Conservation (phyloP, 805 yeast species). For the Wickerhamomyces alni region DNA sequence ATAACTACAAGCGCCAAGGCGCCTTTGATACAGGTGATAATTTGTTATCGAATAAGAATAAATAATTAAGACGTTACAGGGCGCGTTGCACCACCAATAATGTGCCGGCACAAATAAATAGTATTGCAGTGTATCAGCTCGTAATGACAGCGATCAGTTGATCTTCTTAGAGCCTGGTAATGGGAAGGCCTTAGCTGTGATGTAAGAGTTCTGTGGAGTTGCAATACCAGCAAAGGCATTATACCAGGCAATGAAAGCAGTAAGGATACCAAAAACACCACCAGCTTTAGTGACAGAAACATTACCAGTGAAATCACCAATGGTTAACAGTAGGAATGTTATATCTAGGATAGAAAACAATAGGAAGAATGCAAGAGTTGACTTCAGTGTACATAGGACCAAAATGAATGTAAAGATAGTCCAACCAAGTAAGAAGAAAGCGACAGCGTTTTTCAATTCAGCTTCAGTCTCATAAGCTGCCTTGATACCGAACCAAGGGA, state of each 20-base stretch:
- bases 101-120: too few relatives aligned
- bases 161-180: slow-evolving; percentile 25
- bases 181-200: slow-evolving; percentile 25
- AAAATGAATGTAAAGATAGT: slow-evolving; percentile 52
- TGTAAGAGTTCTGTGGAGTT: slow-evolving; percentile 46
- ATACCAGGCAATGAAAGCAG: slow-evolving; percentile 52
- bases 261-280: slow-evolving; percentile 49
- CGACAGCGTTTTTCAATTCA: slow-evolving; percentile 44
- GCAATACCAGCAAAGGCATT: slow-evolving; percentile 59
- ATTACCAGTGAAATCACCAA: slow-evolving; percentile 43
- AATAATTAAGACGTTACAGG: too few relatives aligned
- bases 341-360: slow-evolving; percentile 47
- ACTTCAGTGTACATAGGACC: slow-evolving; percentile 48
- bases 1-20: too few relatives aligned
- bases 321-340: slow-evolving; percentile 50
- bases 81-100: too few relatives aligned
- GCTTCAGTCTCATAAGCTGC: slow-evolving; percentile 40
- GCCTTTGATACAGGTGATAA: too few relatives aligned
- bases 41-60: too few relatives aligned
- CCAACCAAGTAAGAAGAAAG: slow-evolving; percentile 60
- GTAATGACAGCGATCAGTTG: too few relatives aligned
- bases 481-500: slow-evolving; percentile 54
- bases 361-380: slow-evolving; percentile 58
- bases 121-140: neutral
- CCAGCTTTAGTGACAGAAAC: slow-evolving; percentile 42